Evolutionary conservation across 2,329 filamentous ascomycete species (phyloP).

Genomic region (Colletotrichum cereale): DNA sequence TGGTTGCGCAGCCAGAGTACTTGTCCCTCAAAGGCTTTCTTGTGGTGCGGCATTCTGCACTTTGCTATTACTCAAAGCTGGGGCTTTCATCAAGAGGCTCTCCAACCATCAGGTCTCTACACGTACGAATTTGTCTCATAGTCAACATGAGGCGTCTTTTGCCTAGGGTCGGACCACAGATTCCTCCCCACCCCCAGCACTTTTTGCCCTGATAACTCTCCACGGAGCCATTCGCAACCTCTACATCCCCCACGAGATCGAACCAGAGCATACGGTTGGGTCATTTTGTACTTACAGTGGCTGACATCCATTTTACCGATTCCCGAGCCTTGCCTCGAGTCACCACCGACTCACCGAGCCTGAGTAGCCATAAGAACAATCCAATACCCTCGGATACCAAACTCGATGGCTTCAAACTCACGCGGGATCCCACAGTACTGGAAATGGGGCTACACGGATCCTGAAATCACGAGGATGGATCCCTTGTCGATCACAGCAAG

Average conservation of each 20-base stretch:
- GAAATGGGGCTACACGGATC: neutral
- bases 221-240: neutral
- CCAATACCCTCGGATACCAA: neutral
- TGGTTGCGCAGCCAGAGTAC: neutral
- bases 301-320: neutral
- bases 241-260: neutral
- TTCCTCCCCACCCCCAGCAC: neutral
- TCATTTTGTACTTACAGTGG: neutral
- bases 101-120: neutral
- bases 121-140: neutral
- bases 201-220: neutral
- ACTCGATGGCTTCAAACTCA: neutral
- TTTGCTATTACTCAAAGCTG: too few species aligned
- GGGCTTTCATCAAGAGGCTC: too few species aligned
- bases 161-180: neutral
- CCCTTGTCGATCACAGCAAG: constrained; percentile 11
- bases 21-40: neutral
- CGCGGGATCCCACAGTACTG: neutral
- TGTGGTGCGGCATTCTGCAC: neutral
- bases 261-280: neutral
- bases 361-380: neutral
- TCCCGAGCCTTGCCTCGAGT: neutral
- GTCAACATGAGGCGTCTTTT: neutral
- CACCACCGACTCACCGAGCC: neutral
- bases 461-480: neutral